These are phyloP conservation scores for Rutstroemia sp. DNA, from an alignment of 2,329 filamentous ascomycete genomes.

Conservation along the genomic window DNA sequence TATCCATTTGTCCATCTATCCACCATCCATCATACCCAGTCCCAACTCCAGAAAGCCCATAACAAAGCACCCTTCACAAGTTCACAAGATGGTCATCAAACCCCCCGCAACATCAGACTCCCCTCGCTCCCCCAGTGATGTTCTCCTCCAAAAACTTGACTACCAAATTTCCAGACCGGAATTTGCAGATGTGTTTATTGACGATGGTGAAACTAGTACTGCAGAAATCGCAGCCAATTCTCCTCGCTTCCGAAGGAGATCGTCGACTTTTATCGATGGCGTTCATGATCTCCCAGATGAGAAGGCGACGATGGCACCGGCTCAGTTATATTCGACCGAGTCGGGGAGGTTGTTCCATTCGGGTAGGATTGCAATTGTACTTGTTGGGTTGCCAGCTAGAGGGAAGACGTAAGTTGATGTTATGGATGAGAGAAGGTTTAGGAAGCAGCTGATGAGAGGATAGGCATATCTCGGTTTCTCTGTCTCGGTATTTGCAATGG, in stretches of 20 bases:
- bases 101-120: background rate
- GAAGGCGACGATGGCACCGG: constrained; percentile 66
- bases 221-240: constrained; percentile 89
- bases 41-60: background rate
- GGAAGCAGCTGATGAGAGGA: background rate
- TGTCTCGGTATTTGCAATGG: constrained; percentile 91
- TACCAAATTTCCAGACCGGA: background rate
- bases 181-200: background rate
- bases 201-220: constrained; percentile 38
- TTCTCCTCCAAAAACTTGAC: background rate
- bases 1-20: background rate
- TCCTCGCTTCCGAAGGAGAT: constrained; percentile 81
- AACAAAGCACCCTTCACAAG: background rate
- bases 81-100: background rate
- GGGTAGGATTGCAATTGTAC: constrained; percentile 92
- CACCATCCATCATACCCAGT: background rate
- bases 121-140: background rate
- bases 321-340: constrained; percentile 97
- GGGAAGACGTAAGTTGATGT: constrained; percentile 71
- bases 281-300: constrained; percentile 90
- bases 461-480: constrained; percentile 88
- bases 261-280: constrained; percentile 93
- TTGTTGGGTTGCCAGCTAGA: constrained; percentile 87
- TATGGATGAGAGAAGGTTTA: background rate
- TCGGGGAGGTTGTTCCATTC: constrained; percentile 96